Evolutionary conservation across 352 stramenopile species (phyloP), one percentile per base, ranked within the genome.

Genomic region (Pythium chondricola): DNA sequence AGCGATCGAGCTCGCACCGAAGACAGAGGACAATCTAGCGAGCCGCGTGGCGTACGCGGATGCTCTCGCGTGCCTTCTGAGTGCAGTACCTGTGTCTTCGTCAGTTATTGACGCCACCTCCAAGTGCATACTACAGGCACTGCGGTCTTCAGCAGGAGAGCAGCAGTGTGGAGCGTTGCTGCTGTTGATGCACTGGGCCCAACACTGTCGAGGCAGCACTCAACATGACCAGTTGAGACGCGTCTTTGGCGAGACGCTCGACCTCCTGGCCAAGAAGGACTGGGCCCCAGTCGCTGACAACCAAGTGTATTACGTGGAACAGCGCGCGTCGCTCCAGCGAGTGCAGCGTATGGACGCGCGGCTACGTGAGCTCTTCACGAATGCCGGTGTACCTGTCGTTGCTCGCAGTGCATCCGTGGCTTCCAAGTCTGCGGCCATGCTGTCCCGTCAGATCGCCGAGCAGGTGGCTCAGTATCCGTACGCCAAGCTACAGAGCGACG

Each of bases 361-460:
- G 18, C 80, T 87, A 25, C 43, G 72, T 6, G 63, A 79, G 6
- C 61, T 86, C 7, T 91, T 74, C 27, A 41, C 44, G 2, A 61
- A 44, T 1, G 67, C 58, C 13, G 63, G 65, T 1, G 58, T 88
- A 18, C 18, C 11, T 1, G 29, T 82, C 37, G 31, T 76, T 21
- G 3, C 11, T 10, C 16, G 6, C 20, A n/a, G n/a, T n/a, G n/a
- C n/a, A n/a, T n/a, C n/a, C n/a, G n/a, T n/a, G n/a, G n/a, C n/a
- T n/a, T n/a, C n/a, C n/a, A n/a, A n/a, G 9, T 65, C 69, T 37
- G 69, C 58, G 14, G 65, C 71, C 22, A 48, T 16, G 2, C 7
- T 72, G 18, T 89, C 81, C 17, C 71, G 74, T 22, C 47, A 70
- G n/a, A 75, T 88, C n/a, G 78, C 81, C 10, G 78, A 90, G 33